A percentile compares a stretch with the other conserved stretches of the same genome.
These are phyloP conservation scores for Candida sakaeoensis DNA, from an alignment of 805 yeast genomes.

Conservation along the genomic window DNA sequence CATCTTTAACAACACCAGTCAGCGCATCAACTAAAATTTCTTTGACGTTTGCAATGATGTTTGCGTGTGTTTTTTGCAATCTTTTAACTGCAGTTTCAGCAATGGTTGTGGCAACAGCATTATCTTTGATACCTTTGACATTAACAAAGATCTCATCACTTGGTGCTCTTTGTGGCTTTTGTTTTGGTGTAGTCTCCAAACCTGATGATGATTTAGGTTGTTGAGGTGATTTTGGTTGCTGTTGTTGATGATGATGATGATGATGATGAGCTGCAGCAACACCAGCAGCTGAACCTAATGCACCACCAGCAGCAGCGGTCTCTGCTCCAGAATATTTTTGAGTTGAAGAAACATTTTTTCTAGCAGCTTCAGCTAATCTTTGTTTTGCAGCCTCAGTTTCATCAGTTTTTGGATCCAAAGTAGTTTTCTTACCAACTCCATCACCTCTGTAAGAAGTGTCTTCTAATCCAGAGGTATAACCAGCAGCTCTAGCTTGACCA, in stretches of 20 bases:
- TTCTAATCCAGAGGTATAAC: slow-evolving; percentile 1
- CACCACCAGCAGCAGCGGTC: slow-evolving; percentile 1
- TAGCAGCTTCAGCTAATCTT: slow-evolving; percentile 7
- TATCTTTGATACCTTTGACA: slow-evolving; percentile 26
- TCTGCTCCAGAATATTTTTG: neutral
- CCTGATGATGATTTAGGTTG: too few relatives aligned
- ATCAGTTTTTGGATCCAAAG: slow-evolving; percentile 5
- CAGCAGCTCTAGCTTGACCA: slow-evolving; percentile 7
- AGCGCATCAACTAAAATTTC: slow-evolving; percentile 27
- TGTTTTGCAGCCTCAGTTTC: slow-evolving; percentile 5
- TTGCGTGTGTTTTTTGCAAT: slow-evolving; percentile 21
- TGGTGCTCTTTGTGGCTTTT: neutral
- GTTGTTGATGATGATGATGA: neutral
- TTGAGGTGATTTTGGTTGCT: neutral
- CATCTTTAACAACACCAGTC: slow-evolving; percentile 28
- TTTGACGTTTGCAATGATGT: slow-evolving; percentile 16
- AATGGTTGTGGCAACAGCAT: slow-evolving; percentile 21
- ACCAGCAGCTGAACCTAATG: slow-evolving; percentile 1
- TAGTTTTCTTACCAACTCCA: slow-evolving; percentile 6
- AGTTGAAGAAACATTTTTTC: slow-evolving; percentile 7
- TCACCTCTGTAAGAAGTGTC: slow-evolving; percentile 7
- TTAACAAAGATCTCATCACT: slow-evolving; percentile 23
- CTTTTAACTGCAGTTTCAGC: slow-evolving; percentile 24
- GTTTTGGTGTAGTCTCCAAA: slow-evolving; percentile 1
- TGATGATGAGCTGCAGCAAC: slow-evolving; percentile 2